Evolutionary conservation across 2,329 filamentous ascomycete species (phyloP).

Genomic region (Fusarium bactridioides): DNA sequence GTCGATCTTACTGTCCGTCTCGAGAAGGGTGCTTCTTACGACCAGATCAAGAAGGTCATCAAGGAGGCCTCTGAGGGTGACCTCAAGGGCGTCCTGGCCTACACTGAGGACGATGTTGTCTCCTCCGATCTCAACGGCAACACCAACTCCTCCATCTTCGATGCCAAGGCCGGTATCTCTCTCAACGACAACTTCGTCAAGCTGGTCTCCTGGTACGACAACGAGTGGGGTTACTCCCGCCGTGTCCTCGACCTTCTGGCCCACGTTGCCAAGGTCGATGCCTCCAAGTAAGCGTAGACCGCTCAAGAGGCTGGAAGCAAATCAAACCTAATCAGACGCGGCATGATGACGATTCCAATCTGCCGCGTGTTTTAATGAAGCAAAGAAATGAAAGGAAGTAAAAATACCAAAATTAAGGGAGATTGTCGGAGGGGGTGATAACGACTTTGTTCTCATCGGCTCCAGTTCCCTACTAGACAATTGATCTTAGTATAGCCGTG

Average conservation of each 20-base stretch:
- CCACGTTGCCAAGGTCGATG: slow-evolving; percentile 83
- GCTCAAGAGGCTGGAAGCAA: slow-evolving; percentile 35
- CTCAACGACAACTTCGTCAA: slow-evolving; percentile 99
- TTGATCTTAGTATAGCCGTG: slow-evolving; percentile 38
- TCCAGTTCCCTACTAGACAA: slow-evolving; percentile 32
- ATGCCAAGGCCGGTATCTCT: slow-evolving; percentile 98
- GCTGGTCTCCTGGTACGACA: slow-evolving; percentile 98
- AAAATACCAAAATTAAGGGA: slow-evolving; percentile 38
- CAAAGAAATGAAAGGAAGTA: slow-evolving; percentile 35
- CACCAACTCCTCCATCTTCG: slow-evolving; percentile 95
- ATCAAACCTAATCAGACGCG: slow-evolving; percentile 35
- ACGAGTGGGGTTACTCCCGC: slow-evolving; percentile 99
- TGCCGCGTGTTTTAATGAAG: slow-evolving; percentile 39
- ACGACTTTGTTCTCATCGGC: slow-evolving; percentile 31
- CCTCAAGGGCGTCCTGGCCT: slow-evolving; percentile 90
- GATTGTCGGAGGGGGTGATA: slow-evolving; percentile 38
- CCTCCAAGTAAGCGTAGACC: slow-evolving; percentile 55
- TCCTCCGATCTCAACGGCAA: slow-evolving; percentile 94
- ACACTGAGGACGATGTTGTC: slow-evolving; percentile 97
- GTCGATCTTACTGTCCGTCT: slow-evolving; percentile 95
- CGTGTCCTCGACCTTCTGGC: slow-evolving; percentile 84
- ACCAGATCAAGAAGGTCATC: slow-evolving; percentile 91
- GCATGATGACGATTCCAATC: slow-evolving; percentile 10
- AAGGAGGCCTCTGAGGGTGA: slow-evolving; percentile 85
- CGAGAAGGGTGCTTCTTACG: slow-evolving; percentile 88